Evolutionary conservation across 164 flowering plant genomes (phyloP), one percentile per base, ranked within the genome.

Genomic region (Protea cynaroides): DNA sequence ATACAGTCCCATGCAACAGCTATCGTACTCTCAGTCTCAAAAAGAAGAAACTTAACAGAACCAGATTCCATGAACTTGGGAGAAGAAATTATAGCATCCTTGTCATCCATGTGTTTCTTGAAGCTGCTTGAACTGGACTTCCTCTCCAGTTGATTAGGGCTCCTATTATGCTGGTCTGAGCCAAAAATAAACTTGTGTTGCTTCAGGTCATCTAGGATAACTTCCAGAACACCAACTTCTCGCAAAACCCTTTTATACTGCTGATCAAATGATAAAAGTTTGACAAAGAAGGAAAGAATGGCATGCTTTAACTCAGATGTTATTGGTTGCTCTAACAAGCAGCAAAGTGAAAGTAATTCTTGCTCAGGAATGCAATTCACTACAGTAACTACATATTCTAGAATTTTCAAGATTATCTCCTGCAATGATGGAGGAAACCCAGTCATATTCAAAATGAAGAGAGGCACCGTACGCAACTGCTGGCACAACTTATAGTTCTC

Each of bases 371-470:
- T 85, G 75, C 96, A 86, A 75, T 95, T 95, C 63, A 86, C 94
- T 73, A 95, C 99, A 50, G 99, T 95, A 63, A 95, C 99, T 57
- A 97, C 99, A 83, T 95, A 95, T 77, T 92, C 98, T 65, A 95
- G 92, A 77, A 92, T 90, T 79, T 95, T 95, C 72, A 95, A 69
- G 55, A 95, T 90, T 50, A 83, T 87, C 65, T 87, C 98, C 76
- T 90, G 99, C 72, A 95, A 72, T 62, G 95, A 74, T 71, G 78
- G 68, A 68, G 97, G 96, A 74, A 95, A 88, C 44, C 86, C 86
- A 61, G 80, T 85, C 99, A 95, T 95, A 70, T 95, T 95, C 49
- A 88, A 78, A 70, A 95, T 92, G 65, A 95, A 82, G 61, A 95
- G 97, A 50, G 99, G 99, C 76, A 95, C 91, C 0, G 92, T 90